Percentiles rank a stretch among this genome's conserved stretches.
phyloP scores from a whole-genome alignment of 257 asterid genomes.

The Solanum verrucosum region DNA sequence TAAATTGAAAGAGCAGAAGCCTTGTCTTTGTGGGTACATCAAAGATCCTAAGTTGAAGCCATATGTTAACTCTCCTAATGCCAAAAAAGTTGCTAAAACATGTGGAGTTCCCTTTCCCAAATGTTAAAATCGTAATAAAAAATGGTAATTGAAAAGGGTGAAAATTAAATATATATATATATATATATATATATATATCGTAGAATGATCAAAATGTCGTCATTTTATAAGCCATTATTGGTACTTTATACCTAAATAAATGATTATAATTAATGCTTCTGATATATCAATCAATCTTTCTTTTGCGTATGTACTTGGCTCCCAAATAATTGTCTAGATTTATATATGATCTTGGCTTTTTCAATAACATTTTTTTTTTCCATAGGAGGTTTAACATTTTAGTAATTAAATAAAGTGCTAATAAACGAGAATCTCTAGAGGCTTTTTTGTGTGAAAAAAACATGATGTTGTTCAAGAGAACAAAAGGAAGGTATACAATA shows the following conservation, averaged over 20 bases:
- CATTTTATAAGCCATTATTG: background rate
- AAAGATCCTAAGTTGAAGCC: slow-evolving; percentile 6
- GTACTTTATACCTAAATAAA: background rate
- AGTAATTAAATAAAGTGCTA: too few species aligned
- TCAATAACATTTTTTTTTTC: background rate
- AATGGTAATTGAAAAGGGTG: background rate
- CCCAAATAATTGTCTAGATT: background rate
- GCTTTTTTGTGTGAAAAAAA: too few species aligned
- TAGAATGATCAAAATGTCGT: background rate
- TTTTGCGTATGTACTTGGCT: background rate
- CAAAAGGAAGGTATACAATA: background rate
- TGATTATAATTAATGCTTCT: background rate
- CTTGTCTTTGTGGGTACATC: slow-evolving; percentile 21
- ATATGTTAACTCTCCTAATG: slow-evolving; percentile 8
- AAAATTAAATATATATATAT: background rate
- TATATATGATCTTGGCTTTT: background rate
- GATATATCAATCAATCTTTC: background rate
- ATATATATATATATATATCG: too few species aligned
- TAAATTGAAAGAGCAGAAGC: slow-evolving; percentile 9
- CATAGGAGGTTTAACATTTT: background rate
- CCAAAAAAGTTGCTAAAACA: slow-evolving; percentile 6
- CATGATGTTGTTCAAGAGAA: background rate
- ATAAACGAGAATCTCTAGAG: too few species aligned
- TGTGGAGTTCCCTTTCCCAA: slow-evolving; percentile 3
- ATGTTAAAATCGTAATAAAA: background rate